Evolutionary conservation across 192 early-diverging fungal species (phyloP), one percentile per base, ranked within the genome.

Genomic region (Coemansia sp.): DNA sequence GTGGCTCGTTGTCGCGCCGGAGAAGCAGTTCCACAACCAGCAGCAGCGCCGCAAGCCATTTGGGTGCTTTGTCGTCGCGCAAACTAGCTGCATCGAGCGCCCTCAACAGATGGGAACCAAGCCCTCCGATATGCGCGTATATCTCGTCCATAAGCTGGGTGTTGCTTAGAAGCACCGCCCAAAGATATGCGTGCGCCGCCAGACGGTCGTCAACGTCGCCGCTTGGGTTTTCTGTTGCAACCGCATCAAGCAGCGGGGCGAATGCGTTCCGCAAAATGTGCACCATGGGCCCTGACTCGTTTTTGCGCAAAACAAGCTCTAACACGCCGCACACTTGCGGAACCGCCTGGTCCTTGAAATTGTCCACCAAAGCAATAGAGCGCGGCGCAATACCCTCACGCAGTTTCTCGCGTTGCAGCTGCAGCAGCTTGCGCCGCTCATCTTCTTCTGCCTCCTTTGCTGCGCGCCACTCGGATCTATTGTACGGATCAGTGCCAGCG

Each of bases 371-470:
- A 11, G 64, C 73, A 51, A 81, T 70, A 4, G 59, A 60, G n/a
- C 75, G 74, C n/a, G 73, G 77, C 7, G 71, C 64, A 62, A 66
- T 80, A 63, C 85, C 87, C 59, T 75, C 75, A 42, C 74, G 80
- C 68, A 83, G 85, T 76, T 59, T 76, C 57, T 78, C 89, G 68
- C 65, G 87, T 68, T 65, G 57, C 51, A 70, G 54, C 31, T 57
- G 68, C 57, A 75, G 57, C 63, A 59, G 63, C 50, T 46, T 53
- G 59, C 72, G 75, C 5, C 60, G 54, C 23, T 56, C 76, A 6
- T 52, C 75, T 20, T 65, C 64, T 24, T 57, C 68, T 1, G 72
- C 77, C 27, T 74, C 84, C 32, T 62, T 70, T 22, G 72, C 74
- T 21, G 62, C 71, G 27, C 79, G 76, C 63, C 76, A 84, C 32